A percentile compares a stretch with the other conserved stretches of the same genome.
phyloP scores from a whole-genome alignment of 1,284 basidiomycete species.

The Vanrija sp. region DNA sequence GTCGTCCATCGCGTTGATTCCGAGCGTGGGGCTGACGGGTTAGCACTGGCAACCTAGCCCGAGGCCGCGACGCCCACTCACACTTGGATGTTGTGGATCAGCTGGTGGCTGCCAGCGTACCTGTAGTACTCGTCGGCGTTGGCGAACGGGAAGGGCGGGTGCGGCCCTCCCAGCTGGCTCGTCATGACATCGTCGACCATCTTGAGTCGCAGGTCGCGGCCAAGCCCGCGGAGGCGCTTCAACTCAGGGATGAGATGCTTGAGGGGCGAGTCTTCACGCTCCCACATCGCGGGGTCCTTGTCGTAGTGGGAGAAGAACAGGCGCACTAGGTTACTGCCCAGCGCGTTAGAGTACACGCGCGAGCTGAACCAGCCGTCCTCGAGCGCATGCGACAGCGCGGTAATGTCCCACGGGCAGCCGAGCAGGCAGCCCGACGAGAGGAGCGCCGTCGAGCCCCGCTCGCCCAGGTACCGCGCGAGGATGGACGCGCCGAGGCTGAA shows the following conservation, averaged over 20 bases:
- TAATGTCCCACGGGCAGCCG: constrained; percentile 58
- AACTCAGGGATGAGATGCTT: constrained; percentile 18
- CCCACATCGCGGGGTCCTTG: constrained; percentile 25
- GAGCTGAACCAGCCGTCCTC: constrained; percentile 62
- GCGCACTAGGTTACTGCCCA: constrained; percentile 72
- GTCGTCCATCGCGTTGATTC: constrained; percentile 86
- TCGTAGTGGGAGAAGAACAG: constrained; percentile 63
- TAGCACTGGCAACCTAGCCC: neutral
- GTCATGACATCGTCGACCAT: constrained; percentile 60
- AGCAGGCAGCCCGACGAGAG: constrained; percentile 71
- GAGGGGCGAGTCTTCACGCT: constrained; percentile 14
- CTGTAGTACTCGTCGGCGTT: constrained; percentile 75
- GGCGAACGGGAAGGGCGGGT: constrained; percentile 67
- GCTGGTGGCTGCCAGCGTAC: constrained; percentile 54
- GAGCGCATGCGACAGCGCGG: constrained; percentile 50
- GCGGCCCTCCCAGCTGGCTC: constrained; percentile 68
- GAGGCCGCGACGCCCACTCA: constrained; percentile 18
- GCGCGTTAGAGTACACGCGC: constrained; percentile 72
- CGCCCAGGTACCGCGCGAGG: constrained; percentile 83
- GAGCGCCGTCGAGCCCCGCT: constrained; percentile 74
- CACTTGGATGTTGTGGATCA: constrained; percentile 42
- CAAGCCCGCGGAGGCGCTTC: constrained; percentile 16
- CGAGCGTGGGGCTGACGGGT: constrained; percentile 55
- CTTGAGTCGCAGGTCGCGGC: constrained; percentile 23
- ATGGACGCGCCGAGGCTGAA: constrained; percentile 95